Evolutionary conservation across 2,329 filamentous ascomycete species (phyloP).

Genomic region (Verticillium klebahnii): DNA sequence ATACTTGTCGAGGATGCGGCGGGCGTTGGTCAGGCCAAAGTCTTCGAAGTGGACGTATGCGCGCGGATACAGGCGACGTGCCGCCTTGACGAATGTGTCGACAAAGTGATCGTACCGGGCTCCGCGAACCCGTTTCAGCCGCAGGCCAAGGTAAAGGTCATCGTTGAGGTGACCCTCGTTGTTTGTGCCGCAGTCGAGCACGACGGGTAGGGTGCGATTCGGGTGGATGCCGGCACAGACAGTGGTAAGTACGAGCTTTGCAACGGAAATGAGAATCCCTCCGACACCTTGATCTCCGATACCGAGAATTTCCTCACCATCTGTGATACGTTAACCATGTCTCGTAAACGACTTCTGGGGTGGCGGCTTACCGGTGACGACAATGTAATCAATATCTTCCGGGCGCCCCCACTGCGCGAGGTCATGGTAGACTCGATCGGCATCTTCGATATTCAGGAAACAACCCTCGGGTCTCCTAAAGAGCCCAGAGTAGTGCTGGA

Average conservation of each 20-base stretch:
- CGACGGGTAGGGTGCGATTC: constrained; percentile 71
- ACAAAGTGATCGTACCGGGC: constrained; percentile 73
- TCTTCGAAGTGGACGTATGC: constrained; percentile 90
- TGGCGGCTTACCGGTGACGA: constrained; percentile 62
- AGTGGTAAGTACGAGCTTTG: constrained; percentile 78
- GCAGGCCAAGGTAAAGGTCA: constrained; percentile 73
- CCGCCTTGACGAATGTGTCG: constrained; percentile 65
- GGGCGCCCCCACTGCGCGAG: constrained; percentile 63
- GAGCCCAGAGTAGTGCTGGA: constrained; percentile 74
- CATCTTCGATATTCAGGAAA: constrained; percentile 70
- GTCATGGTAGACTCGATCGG: constrained; percentile 60
- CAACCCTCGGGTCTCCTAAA: constrained; percentile 78
- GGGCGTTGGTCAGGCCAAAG: constrained; percentile 73
- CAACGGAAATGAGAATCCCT: constrained; percentile 77
- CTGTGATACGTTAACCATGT: constrained; percentile 21
- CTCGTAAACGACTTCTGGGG: not conserved
- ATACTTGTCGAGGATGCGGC: constrained; percentile 72
- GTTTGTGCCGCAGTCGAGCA: constrained; percentile 82
- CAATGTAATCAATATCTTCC: constrained; percentile 83
- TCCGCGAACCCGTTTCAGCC: constrained; percentile 61
- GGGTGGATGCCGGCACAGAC: constrained; percentile 85
- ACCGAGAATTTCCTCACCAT: constrained; percentile 71
- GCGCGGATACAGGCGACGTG: constrained; percentile 65
- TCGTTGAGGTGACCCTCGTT: constrained; percentile 72
- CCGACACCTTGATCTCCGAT: constrained; percentile 88